Evolutionary conservation across 163 green algal genomes (phyloP).

Genomic region (Scenedesmus sp.): DNA sequence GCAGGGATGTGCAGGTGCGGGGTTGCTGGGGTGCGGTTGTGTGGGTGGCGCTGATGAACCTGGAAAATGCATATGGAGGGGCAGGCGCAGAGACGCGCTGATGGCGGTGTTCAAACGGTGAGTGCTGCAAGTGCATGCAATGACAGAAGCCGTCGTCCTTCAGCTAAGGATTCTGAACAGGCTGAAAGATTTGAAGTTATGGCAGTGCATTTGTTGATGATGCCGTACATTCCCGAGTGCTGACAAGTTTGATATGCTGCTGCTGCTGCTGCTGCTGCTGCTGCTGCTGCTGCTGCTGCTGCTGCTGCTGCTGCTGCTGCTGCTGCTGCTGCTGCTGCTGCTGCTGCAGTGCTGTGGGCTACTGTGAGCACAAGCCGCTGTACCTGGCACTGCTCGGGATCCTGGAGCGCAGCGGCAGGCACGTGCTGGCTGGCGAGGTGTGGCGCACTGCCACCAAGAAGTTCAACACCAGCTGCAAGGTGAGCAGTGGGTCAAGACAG

Average conservation of each 20-base stretch:
- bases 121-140: neutral
- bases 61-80: neutral
- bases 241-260: too few species aligned
- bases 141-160: too few species aligned
- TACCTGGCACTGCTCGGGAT: slow-evolving; percentile 89
- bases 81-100: neutral
- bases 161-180: too few species aligned
- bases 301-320: neutral
- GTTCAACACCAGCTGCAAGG: slow-evolving; percentile 87
- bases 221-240: too few species aligned
- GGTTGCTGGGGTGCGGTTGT: neutral
- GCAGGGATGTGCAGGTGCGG: too few species aligned
- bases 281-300: neutral
- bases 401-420: slow-evolving; percentile 58
- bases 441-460: slow-evolving; percentile 84
- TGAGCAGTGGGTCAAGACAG: slow-evolving; percentile 50
- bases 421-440: slow-evolving; percentile 77
- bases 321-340: neutral
- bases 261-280: neutral
- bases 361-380: slow-evolving; percentile 91
- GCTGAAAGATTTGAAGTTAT: too few species aligned
- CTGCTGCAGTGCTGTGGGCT: slow-evolving; percentile 70
- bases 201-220: too few species aligned
- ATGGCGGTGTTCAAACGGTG: neutral
- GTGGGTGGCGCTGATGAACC: neutral